Conservation (phyloP, 163 green algal genomes). For the Scenedesmus sp. region DNA sequence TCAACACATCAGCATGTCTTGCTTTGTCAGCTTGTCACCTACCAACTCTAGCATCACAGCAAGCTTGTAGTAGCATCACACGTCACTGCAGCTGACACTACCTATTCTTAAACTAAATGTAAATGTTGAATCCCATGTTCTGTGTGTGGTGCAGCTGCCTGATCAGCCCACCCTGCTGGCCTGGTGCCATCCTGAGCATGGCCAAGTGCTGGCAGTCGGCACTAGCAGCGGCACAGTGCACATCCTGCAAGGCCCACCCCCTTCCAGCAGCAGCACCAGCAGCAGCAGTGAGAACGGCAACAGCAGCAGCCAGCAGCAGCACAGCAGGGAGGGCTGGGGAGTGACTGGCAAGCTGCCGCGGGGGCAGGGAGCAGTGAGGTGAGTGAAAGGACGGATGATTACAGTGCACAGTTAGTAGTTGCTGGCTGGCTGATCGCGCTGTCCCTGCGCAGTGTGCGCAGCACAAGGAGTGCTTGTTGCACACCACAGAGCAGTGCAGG, state of each 20-base stretch:
- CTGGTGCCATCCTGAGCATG: conserved; percentile 65
- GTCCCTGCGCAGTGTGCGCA: not conserved
- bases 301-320: conserved; percentile 14
- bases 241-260: conserved; percentile 52
- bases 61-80: not conserved
- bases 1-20: no score
- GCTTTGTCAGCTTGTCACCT: no score
- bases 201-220: conserved; percentile 56
- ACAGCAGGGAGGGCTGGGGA: not conserved
- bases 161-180: conserved; percentile 38
- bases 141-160: conserved; percentile 31
- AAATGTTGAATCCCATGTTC: not conserved
- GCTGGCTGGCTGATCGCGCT: no score
- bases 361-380: conserved; percentile 23
- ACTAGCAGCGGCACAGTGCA: conserved; percentile 52
- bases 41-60: no score
- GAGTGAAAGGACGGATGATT: no score
- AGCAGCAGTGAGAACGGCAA: conserved; percentile 23
- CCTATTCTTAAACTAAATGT: no score
- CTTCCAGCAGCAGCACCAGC: not conserved
- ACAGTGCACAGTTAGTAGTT: no score
- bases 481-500: no score
- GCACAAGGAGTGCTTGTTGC: not conserved
- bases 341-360: not conserved
- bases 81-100: not conserved